Conservation (phyloP, 352 stramenopile species). For the Globisporangium perplexum region DNA sequence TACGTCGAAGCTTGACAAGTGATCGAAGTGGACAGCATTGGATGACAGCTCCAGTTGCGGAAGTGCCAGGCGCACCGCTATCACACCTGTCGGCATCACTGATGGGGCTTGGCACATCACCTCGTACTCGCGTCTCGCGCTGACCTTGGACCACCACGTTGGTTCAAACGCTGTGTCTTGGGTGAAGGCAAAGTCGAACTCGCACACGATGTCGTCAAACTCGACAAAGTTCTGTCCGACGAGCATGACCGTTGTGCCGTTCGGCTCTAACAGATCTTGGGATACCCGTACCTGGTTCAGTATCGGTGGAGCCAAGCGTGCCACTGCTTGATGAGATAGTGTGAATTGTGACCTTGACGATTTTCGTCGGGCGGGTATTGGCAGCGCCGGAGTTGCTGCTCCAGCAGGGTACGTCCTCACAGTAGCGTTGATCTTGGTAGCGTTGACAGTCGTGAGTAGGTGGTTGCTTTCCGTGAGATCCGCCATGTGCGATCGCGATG, state of each 20-base stretch:
- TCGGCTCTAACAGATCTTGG: not conserved
- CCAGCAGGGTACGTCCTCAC: no score
- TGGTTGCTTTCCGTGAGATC: no score
- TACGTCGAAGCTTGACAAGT: conserved; percentile 7
- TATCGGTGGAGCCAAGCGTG: conserved; percentile 11
- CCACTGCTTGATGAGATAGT: no score
- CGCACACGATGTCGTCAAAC: not conserved
- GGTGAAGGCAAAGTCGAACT: conserved; percentile 6
- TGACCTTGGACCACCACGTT: conserved; percentile 3
- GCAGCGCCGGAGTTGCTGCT: no score
- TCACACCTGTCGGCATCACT: conserved; percentile 6
- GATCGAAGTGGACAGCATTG: conserved; percentile 18
- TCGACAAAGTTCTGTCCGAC: not conserved
- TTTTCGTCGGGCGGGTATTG: no score
- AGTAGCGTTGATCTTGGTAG: no score
- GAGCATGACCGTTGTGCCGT: not conserved
- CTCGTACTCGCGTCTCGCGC: not conserved
- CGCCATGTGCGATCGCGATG: not conserved
- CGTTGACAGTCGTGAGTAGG: no score
- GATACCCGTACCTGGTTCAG: conserved; percentile 2
- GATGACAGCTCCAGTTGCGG: conserved; percentile 1
- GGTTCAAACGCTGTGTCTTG: not conserved
- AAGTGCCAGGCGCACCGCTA: conserved; percentile 8
- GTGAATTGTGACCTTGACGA: no score
- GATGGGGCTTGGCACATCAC: conserved; percentile 1